Conservation (phyloP, 805 yeast species). For the Saccharomycopsis sp. region DNA sequence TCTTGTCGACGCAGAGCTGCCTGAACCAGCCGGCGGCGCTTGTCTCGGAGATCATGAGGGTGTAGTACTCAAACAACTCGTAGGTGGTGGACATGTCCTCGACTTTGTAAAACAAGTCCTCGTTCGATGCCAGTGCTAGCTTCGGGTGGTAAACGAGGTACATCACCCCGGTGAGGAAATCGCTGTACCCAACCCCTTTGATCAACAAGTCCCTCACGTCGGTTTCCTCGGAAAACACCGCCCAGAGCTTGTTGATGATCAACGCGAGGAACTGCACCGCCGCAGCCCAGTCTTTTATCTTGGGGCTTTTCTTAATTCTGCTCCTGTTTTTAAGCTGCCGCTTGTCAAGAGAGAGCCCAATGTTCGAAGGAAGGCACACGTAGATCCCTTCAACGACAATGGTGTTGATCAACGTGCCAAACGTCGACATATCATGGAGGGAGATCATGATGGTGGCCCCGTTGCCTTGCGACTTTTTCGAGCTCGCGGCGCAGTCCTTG, state of each 20-base stretch:
- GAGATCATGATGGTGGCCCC: conserved; percentile 51
- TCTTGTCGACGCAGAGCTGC: conserved; percentile 35
- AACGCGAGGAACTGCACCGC: conserved; percentile 15
- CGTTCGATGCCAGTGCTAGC: too few relatives aligned
- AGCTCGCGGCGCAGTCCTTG: conserved; percentile 31
- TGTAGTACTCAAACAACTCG: conserved; percentile 51
- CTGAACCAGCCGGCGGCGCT: conserved; percentile 36
- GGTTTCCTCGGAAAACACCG: conserved; percentile 26
- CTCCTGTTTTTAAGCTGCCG: conserved; percentile 46
- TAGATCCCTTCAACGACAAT: conserved; percentile 66
- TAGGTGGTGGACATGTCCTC: conserved; percentile 53
- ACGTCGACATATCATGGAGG: conserved; percentile 71
- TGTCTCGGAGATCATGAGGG: conserved; percentile 40
- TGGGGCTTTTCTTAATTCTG: conserved; percentile 21
- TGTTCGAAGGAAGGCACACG: conserved; percentile 44
- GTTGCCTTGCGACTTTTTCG: conserved; percentile 23
- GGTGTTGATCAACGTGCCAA: conserved; percentile 54
- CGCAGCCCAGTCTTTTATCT: neutral
- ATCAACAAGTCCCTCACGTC: conserved; percentile 46
- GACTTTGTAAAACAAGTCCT: conserved; percentile 24
- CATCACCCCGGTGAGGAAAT: conserved; percentile 42
- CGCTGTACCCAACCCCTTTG: conserved; percentile 62
- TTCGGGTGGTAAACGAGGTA: conserved; percentile 33
- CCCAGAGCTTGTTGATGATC: conserved; percentile 23
- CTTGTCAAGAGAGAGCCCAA: conserved; percentile 57